phyloP scores from a whole-genome alignment of 1,284 basidiomycete species.

The Fistulinella staudtii region DNA sequence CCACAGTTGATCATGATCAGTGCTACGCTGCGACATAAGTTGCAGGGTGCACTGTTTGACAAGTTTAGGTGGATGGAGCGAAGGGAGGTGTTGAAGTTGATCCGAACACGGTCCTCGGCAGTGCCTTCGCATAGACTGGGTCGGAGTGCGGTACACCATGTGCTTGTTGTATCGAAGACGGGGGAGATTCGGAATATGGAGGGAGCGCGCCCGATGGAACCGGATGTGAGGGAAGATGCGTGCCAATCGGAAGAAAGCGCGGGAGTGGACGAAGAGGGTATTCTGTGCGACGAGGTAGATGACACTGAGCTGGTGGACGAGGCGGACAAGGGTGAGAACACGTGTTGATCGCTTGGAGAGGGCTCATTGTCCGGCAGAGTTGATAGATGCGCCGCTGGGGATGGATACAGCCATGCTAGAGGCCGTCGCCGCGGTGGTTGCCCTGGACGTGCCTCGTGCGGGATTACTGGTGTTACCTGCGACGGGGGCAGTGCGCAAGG shows the following conservation, averaged over 20 bases:
- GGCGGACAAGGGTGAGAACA: slow-evolving; percentile 21
- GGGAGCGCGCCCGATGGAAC: slow-evolving; percentile 25
- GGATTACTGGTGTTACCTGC: slow-evolving; percentile 66
- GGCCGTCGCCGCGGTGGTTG: slow-evolving; percentile 65
- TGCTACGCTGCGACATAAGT: slow-evolving; percentile 58
- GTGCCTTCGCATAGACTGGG: slow-evolving; percentile 24
- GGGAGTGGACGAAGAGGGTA: slow-evolving; percentile 12
- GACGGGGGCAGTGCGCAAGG: slow-evolving; percentile 52
- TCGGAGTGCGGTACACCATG: slow-evolving; percentile 49
- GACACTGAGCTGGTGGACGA: slow-evolving; percentile 22
- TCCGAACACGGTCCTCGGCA: slow-evolving; percentile 28
- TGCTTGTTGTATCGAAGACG: slow-evolving; percentile 54
- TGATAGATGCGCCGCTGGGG: slow-evolving; percentile 43
- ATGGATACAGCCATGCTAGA: slow-evolving; percentile 57
- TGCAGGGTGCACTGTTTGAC: slow-evolving; percentile 47
- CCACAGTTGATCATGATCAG: slow-evolving; percentile 67
- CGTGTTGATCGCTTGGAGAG: not conserved
- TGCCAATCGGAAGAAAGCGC: not conserved
- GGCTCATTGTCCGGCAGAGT: slow-evolving; percentile 36
- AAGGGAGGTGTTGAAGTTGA: slow-evolving; percentile 45
- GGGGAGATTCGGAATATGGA: slow-evolving; percentile 49
- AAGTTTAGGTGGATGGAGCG: slow-evolving; percentile 54
- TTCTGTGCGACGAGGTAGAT: slow-evolving; percentile 22
- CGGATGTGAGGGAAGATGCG: too few species aligned
- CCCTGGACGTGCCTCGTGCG: slow-evolving; percentile 63